Evolutionary conservation across 2,329 filamentous ascomycete genomes (phyloP).

Genomic region (Colletotrichum euphorbiae): DNA sequence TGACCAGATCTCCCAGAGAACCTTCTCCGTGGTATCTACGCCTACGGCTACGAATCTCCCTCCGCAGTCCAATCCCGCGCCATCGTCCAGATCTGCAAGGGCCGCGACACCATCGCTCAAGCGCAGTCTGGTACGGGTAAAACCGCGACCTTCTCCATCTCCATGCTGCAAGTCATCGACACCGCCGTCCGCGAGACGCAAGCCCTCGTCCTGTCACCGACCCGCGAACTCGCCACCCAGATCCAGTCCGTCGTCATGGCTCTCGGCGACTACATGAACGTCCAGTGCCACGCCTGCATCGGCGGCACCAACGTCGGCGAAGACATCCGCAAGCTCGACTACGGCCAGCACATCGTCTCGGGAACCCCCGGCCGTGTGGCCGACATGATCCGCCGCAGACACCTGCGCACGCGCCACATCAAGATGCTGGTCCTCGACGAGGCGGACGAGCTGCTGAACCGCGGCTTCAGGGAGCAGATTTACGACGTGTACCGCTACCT

Average conservation of each 20-base stretch:
- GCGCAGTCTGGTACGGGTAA: constrained; percentile 98
- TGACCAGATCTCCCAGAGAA: constrained; percentile 70
- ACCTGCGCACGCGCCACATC: constrained; percentile 70
- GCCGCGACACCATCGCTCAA: constrained; percentile 97
- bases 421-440: constrained; percentile 74
- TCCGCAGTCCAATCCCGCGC: constrained; percentile 98
- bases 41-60: constrained; percentile 97
- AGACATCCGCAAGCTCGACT: constrained; percentile 96
- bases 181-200: constrained; percentile 93
- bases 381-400: constrained; percentile 71
- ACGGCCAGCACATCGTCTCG: constrained; percentile 97
- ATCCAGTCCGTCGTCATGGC: constrained; percentile 99
- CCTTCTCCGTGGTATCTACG: constrained; percentile 95
- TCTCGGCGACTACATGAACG: constrained; percentile 99
- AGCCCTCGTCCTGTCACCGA: constrained; percentile 94
- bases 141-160: constrained; percentile 96
- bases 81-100: constrained; percentile 99
- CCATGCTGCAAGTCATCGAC: constrained; percentile 95
- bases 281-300: constrained; percentile 98
- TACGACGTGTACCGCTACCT: constrained; percentile 99
- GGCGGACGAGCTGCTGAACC: constrained; percentile 79
- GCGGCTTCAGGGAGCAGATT: constrained; percentile 97
- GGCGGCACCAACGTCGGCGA: constrained; percentile 98
- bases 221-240: constrained; percentile 95
- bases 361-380: constrained; percentile 95